phyloP scores from a whole-genome alignment of 2,329 filamentous ascomycete genomes.

The Nigrospora osmanthi region DNA sequence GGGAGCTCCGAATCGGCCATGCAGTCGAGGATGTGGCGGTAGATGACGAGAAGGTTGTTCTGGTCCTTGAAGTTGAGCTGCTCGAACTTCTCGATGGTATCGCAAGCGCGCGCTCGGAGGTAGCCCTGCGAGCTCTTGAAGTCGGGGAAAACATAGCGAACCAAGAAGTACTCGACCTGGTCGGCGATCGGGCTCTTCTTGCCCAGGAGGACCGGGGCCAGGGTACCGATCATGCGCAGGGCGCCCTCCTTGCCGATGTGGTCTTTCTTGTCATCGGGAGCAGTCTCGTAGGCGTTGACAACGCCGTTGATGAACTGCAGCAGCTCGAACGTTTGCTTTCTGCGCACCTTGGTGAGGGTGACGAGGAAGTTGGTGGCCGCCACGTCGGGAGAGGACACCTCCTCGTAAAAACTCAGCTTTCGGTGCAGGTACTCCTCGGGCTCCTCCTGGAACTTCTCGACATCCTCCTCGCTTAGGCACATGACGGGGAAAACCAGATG shows the following conservation, averaged over 20 bases:
- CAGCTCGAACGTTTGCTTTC: conserved; percentile 93
- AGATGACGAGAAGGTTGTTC: conserved; percentile 92
- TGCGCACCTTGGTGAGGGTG: conserved; percentile 84
- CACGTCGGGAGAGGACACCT: conserved; percentile 89
- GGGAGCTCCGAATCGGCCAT: conserved; percentile 94
- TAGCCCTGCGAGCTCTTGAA: conserved; percentile 90
- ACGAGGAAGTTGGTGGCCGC: conserved; percentile 95
- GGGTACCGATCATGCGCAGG: conserved; percentile 90
- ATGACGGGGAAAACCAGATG: conserved; percentile 95
- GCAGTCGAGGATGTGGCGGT: conserved; percentile 91
- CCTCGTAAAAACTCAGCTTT: conserved; percentile 96
- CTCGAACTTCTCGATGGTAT: conserved; percentile 97
- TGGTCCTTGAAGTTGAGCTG: conserved; percentile 94
- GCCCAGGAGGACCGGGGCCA: conserved; percentile 87
- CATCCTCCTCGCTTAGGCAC: conserved; percentile 84
- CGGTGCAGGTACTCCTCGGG: conserved; percentile 95
- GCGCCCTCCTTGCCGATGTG: conserved; percentile 95
- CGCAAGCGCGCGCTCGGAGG: conserved; percentile 87
- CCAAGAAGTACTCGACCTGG: conserved; percentile 97
- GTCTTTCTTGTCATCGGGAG: conserved; percentile 82
- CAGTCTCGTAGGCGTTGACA: conserved; percentile 84
- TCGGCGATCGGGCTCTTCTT: conserved; percentile 98
- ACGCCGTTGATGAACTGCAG: conserved; percentile 92
- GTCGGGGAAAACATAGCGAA: conserved; percentile 96
- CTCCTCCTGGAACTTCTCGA: conserved; percentile 89